Conservation (phyloP, 495 filamentous ascomycete genomes). For the Hypoxylon fragiforme region DNA sequence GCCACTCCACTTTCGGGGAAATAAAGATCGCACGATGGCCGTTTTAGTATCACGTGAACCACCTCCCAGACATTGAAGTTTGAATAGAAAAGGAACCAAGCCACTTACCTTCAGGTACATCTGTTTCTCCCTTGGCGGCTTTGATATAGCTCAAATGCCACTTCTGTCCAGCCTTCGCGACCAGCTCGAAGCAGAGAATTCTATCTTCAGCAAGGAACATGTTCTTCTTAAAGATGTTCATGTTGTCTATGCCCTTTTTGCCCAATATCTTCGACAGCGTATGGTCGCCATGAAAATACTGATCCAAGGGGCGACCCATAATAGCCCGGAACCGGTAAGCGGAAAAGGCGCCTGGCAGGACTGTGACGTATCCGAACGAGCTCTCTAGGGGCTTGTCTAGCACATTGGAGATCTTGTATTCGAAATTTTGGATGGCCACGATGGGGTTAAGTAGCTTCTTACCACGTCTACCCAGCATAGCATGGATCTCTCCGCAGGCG, state of each 20-base stretch:
- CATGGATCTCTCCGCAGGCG: slow-evolving; percentile 98
- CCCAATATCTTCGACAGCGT: slow-evolving; percentile 91
- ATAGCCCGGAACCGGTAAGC: slow-evolving; percentile 97
- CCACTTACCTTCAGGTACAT: slow-evolving; percentile 77
- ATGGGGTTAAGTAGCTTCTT: slow-evolving; percentile 91
- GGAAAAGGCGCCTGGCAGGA: slow-evolving; percentile 97
- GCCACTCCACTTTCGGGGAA: too few species aligned
- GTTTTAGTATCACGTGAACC: too few species aligned
- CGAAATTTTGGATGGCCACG: slow-evolving; percentile 95
- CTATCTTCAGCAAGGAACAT: slow-evolving; percentile 99
- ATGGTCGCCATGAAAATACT: slow-evolving; percentile 99
- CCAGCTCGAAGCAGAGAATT: slow-evolving; percentile 98
- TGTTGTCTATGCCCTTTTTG: slow-evolving; percentile 99
- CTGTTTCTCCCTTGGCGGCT: slow-evolving; percentile 96
- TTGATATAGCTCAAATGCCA: slow-evolving; percentile 99
- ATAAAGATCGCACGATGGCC: neutral
- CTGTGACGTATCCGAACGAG: slow-evolving; percentile 96
- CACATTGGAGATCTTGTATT: slow-evolving; percentile 99
- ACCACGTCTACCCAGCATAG: slow-evolving; percentile 93
- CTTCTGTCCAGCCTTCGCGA: slow-evolving; percentile 96
- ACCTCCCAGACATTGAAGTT: too few species aligned
- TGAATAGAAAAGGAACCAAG: neutral
- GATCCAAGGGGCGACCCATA: slow-evolving; percentile 93
- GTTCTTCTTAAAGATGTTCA: slow-evolving; percentile 99
- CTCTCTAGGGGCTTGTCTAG: slow-evolving; percentile 96